phyloP scores from a whole-genome alignment of 345 rosid species.

The Heritiera fomes region DNA sequence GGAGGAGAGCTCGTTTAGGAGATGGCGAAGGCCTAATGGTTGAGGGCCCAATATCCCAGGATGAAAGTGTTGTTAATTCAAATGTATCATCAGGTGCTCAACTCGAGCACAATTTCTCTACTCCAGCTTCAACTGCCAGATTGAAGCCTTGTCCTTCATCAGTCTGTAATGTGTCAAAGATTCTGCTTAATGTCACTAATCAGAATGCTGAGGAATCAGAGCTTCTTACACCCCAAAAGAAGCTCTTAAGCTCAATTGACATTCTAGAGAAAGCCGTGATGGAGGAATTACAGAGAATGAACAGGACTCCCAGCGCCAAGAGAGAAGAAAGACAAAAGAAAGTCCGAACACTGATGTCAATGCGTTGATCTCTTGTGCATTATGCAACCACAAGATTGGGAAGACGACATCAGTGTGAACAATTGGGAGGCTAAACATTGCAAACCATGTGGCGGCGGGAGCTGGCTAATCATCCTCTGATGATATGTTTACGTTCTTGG shows the following conservation, averaged over 20 bases:
- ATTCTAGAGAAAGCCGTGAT: slow-evolving; percentile 69
- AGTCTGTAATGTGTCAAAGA: slow-evolving; percentile 50
- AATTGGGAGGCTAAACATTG: not conserved
- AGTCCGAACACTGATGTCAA: slow-evolving; percentile 71
- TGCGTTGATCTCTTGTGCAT: slow-evolving; percentile 45
- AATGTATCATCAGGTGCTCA: slow-evolving; percentile 37
- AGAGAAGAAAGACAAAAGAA: slow-evolving; percentile 60
- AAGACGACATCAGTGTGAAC: not conserved
- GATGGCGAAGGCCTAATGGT: slow-evolving; percentile 44
- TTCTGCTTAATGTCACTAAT: slow-evolving; percentile 49
- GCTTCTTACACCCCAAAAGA: slow-evolving; percentile 83
- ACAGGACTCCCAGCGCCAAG: slow-evolving; percentile 69
- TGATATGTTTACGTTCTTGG: not conserved
- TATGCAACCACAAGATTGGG: not conserved
- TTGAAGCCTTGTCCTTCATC: slow-evolving; percentile 46
- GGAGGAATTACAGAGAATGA: slow-evolving; percentile 66
- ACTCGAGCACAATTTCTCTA: slow-evolving; percentile 36
- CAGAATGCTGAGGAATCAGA: slow-evolving; percentile 47
- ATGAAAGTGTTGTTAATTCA: slow-evolving; percentile 36
- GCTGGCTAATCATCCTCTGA: slow-evolving; percentile 20
- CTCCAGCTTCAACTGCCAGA: slow-evolving; percentile 49
- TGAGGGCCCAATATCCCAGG: slow-evolving; percentile 41
- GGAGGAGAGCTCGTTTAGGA: slow-evolving; percentile 62
- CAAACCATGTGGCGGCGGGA: not conserved
- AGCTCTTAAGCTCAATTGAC: slow-evolving; percentile 77